phyloP scores from a whole-genome alignment of 1,284 basidiomycete genomes.

The Irpex sp. region DNA sequence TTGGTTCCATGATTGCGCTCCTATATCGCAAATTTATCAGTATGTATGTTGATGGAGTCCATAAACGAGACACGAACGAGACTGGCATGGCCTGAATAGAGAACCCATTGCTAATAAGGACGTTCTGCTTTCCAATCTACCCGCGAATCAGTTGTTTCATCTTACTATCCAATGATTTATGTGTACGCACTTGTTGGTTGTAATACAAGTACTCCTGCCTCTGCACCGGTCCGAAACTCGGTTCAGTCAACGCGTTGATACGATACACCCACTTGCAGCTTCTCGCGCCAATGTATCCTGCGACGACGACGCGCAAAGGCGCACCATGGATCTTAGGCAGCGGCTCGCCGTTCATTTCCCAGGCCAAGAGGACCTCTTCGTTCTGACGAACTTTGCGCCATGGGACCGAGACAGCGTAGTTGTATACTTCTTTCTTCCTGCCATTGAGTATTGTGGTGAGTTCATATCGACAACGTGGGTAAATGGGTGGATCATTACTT shows the following conservation, averaged over 20 bases:
- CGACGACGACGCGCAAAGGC: constrained; percentile 49
- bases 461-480: not conserved
- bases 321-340: constrained; percentile 54
- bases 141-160: not conserved
- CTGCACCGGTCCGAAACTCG: constrained; percentile 51
- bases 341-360: constrained; percentile 56
- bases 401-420: constrained; percentile 54
- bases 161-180: not conserved
- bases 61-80: constrained; percentile 33
- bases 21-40: constrained; percentile 20
- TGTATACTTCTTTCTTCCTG: constrained; percentile 47
- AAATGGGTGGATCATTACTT: constrained; percentile 32
- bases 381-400: constrained; percentile 46
- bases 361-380: constrained; percentile 54
- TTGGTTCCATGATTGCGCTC: constrained; percentile 47
- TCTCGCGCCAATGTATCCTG: constrained; percentile 57
- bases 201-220: constrained; percentile 53
- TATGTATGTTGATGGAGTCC: not conserved
- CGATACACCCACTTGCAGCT: constrained; percentile 56
- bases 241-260: constrained; percentile 46
- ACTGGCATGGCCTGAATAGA: constrained; percentile 57
- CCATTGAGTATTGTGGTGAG: not conserved
- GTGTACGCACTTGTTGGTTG: constrained; percentile 33
- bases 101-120: constrained; percentile 41
- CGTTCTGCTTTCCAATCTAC: constrained; percentile 51